Evolutionary conservation across 139 green algal species (phyloP), one percentile per base, ranked within the genome.

Genomic region (Chlorella sp.): DNA sequence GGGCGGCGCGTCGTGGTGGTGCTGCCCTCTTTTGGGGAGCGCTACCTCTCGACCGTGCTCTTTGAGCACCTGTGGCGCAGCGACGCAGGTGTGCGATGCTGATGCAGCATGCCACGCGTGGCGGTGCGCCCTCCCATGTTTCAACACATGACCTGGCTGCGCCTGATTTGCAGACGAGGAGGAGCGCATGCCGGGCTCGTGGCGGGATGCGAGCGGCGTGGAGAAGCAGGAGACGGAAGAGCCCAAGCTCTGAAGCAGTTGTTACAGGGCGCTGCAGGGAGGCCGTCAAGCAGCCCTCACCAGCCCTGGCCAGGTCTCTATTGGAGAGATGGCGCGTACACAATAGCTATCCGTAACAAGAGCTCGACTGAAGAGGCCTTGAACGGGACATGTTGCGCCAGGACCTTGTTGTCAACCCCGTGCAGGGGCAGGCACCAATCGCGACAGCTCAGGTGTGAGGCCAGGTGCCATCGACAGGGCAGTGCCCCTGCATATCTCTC

Each of bases 11-110:
- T 98, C 2, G 93, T 95, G 14, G 82, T 86, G 9, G 87, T 99
- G 60, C 82, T 99, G 71, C 95, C 95, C 5, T 94, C 84, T 71
- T 98, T 98, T 79, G 95, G 95, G 0, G 95, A 98, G 89, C 84
- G 95, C 0, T 98, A 99, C 85, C 86, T 98, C 36, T 95, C 90
- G 2, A 96, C 91, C 5, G 94, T 95, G 66, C 87, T 98, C 35
- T 98, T 96, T 84, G 90, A 88, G 66, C 86, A 87, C 60, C 79
- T 94, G 46, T 94, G 89, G 87, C 80, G 46, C 45, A 75, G 65
- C 67, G 83, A 70, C 25, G 74, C 35, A 31, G 14, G 23, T 0
- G 25, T 23, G 9, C n/a, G 7, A 31, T 8, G 6, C 25, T 17
- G 29, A 38, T 46, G 50, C 55, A 11, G 21, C 27, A 6, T 17